Conservation (phyloP, 2,329 filamentous ascomycete species). For the Scedosporium boydii region DNA sequence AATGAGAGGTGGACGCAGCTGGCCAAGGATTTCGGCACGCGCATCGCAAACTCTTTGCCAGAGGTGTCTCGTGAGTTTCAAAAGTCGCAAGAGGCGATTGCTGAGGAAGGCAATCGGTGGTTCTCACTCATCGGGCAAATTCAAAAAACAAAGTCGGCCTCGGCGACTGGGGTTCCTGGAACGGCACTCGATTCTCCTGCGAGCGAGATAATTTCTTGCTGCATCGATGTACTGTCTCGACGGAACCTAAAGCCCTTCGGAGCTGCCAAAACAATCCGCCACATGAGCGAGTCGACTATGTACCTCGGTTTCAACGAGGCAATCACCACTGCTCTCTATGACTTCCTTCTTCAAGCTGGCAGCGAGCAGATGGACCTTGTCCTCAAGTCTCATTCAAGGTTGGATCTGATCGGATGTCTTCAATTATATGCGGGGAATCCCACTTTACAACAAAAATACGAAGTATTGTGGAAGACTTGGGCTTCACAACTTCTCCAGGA, state of each 20-base stretch:
- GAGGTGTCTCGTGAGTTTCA: constrained; percentile 72
- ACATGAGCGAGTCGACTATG: constrained; percentile 6
- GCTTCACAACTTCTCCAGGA: constrained; percentile 28
- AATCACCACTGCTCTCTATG: constrained; percentile 3
- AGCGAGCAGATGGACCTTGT: constrained; percentile 19
- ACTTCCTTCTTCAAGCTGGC: constrained; percentile 6
- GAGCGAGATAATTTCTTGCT: constrained; percentile 12
- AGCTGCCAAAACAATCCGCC: constrained; percentile 33
- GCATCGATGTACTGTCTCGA: constrained; percentile 32
- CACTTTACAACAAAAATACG: constrained; percentile 26
- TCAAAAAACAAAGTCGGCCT: constrained; percentile 20
- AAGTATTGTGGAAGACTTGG: constrained; percentile 34
- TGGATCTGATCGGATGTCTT: constrained; percentile 57
- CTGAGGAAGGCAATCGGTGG: constrained; percentile 58
- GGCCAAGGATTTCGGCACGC: constrained; percentile 49
- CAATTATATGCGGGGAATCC: constrained; percentile 40
- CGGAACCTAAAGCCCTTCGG: constrained; percentile 50
- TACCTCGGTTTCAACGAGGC: not conserved
- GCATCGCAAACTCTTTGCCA: constrained; percentile 66
- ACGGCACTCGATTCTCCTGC: constrained; percentile 22
- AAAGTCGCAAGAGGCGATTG: constrained; percentile 60
- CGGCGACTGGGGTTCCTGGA: constrained; percentile 15
- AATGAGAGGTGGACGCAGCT: constrained; percentile 17
- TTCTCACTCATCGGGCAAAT: constrained; percentile 47
- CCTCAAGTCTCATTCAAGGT: constrained; percentile 58